These are phyloP conservation scores for Ceratocystis smalleyi DNA, from an alignment of 2,329 filamentous ascomycete genomes.

Conservation along the genomic window DNA sequence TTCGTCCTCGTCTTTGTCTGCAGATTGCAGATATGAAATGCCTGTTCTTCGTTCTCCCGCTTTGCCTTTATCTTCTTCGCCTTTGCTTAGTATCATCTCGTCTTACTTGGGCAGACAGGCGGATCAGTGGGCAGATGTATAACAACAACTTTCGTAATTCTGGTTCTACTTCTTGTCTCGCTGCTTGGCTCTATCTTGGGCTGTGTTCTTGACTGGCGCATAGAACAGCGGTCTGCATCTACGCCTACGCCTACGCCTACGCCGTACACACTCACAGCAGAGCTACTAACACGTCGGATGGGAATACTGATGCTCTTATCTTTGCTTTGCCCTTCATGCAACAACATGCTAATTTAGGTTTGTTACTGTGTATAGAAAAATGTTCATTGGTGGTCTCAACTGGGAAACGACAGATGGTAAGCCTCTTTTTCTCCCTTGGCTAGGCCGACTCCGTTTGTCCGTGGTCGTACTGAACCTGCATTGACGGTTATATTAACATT, in stretches of 20 bases:
- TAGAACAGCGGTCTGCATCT: no score
- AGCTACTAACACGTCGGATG: background rate
- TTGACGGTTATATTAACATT: slow-evolving; percentile 11
- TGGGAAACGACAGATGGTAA: slow-evolving; percentile 98
- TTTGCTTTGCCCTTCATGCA: background rate
- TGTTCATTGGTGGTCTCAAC: slow-evolving; percentile 98
- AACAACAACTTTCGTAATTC: no score
- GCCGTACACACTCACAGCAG: background rate
- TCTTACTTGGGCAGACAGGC: no score
- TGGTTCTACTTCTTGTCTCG: no score
- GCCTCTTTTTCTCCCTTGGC: slow-evolving; percentile 23
- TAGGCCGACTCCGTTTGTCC: background rate
- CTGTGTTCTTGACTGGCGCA: no score
- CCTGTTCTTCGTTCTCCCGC: background rate
- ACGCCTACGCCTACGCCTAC: no score
- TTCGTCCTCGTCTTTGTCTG: background rate
- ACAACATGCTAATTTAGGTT: background rate
- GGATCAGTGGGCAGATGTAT: background rate
- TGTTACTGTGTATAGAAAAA: slow-evolving; percentile 52
- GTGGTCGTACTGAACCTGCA: background rate
- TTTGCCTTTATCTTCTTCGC: no score
- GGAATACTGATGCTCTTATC: background rate
- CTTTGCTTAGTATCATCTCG: no score
- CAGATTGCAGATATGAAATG: background rate
- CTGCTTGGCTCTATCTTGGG: no score